Evolutionary conservation across 495 filamentous ascomycete species (phyloP).

Genomic region (Sordaria brevicollis): DNA sequence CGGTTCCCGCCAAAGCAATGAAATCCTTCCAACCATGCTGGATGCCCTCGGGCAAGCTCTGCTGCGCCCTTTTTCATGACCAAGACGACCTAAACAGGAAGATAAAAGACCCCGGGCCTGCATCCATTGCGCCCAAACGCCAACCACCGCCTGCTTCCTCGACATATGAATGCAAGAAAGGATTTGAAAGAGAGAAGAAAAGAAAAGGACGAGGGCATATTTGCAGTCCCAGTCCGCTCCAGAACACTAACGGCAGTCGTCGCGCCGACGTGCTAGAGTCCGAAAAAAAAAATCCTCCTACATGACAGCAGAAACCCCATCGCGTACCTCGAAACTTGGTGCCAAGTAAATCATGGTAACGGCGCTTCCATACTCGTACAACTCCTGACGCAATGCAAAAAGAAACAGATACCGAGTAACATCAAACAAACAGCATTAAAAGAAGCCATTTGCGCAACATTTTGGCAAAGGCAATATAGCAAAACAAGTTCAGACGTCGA

Average conservation of each 20-base stretch:
- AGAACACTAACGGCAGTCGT: neutral
- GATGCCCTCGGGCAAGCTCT: neutral
- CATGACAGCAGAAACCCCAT: neutral
- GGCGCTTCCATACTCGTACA: conserved; percentile 7
- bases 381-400: conserved; percentile 28
- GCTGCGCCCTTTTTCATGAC: neutral
- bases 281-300: neutral
- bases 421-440: conserved; percentile 8
- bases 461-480: neutral
- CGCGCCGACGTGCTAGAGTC: neutral
- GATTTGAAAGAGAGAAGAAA: neutral
- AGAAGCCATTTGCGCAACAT: neutral
- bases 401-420: conserved; percentile 7
- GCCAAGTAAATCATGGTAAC: neutral
- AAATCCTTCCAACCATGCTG: neutral
- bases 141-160: neutral
- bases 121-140: neutral
- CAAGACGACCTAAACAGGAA: neutral
- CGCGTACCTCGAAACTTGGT: neutral
- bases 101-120: neutral
- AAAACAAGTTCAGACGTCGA: conserved; percentile 3
- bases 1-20: neutral
- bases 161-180: neutral
- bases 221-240: neutral
- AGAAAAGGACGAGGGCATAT: neutral